Percentiles rank a stretch among this genome's conserved stretches.
phyloP scores from a whole-genome alignment of 371 early-diverging fungal species.

The Capniomyces stellatus region DNA sequence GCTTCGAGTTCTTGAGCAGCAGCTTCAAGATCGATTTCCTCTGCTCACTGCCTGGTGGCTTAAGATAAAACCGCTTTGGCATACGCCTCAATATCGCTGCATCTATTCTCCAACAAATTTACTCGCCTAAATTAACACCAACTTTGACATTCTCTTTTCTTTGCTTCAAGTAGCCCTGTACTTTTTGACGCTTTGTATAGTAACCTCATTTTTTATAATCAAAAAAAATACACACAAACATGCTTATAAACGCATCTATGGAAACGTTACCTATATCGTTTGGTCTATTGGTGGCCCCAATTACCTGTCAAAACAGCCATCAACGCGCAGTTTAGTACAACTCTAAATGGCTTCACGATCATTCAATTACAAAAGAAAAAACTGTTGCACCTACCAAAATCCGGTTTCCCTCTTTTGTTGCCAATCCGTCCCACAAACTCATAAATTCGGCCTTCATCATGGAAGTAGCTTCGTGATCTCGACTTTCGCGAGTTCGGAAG shows the following conservation, averaged over 20 bases:
- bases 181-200: no score
- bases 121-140: background rate
- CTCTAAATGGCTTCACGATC: background rate
- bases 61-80: constrained; percentile 86
- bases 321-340: background rate
- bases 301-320: constrained; percentile 12
- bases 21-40: constrained; percentile 73
- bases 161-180: no score
- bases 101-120: constrained; percentile 24
- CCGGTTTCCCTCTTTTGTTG: constrained; percentile 51
- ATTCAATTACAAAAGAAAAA: background rate
- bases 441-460: constrained; percentile 99
- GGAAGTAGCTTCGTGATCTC: constrained; percentile 85
- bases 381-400: constrained; percentile 34
- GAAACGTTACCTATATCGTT: constrained; percentile 46
- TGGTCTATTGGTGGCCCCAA: constrained; percentile 95
- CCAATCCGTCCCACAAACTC: constrained; percentile 94
- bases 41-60: constrained; percentile 76
- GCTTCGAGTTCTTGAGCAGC: constrained; percentile 43
- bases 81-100: constrained; percentile 87
- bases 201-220: no score
- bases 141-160: no score
- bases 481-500: constrained; percentile 71
- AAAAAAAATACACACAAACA: background rate
- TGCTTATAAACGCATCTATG: background rate